Base-by-base conservation (phyloP, 1,284 basidiomycete species). In the Irpex sp. region DNA sequence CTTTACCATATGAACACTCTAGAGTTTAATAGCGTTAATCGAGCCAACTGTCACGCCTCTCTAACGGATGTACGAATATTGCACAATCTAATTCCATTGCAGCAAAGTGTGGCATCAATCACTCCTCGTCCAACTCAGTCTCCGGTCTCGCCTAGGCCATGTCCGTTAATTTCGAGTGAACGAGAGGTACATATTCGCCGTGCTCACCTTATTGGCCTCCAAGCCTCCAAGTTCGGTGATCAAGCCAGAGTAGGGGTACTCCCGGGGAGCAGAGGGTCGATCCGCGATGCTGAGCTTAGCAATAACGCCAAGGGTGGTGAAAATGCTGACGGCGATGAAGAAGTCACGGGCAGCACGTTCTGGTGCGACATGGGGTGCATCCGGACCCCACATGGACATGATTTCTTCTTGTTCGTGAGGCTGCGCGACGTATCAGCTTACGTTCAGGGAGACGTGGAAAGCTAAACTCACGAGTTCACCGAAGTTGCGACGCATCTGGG, bases 321-420 rank as follows among this genome's bases (percentile, higher is more conserved):
- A 89, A n/a, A 81, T 80, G 15, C 81, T 73, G 34, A 80, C 76
- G 0, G 86, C 92, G 58, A 89, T 74, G 11, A 81, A 68, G 71
- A 93, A 89, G 60, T 88, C 87, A 57, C 81, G 79, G 52, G 88
- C 74, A 7, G 92, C 91, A 2, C 73, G 81, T 15, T 78, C 74
- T 47, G 88, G 85, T 17, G 81, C 76, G 17, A 91, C 77, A 49
- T 77, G 75, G 55, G 90, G 82, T 54, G 86, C 80, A 72, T 96
- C 94, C 15, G 93, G 93, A 55, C 91, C 91, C 93, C 92, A 96
- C 90, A 96, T 93, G 55, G 89, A 91, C 65, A 91, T 78, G 21
- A 91, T 79, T 72, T 96, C 94, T 69, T 95, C 92, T 72, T 87
- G 83, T 76, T 94, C 92, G 69, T 94, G 93, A 40, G 95, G 74